Evolutionary conservation across 2,329 filamentous ascomycete genomes (phyloP).

Genomic region (Podosphaera fusca): DNA sequence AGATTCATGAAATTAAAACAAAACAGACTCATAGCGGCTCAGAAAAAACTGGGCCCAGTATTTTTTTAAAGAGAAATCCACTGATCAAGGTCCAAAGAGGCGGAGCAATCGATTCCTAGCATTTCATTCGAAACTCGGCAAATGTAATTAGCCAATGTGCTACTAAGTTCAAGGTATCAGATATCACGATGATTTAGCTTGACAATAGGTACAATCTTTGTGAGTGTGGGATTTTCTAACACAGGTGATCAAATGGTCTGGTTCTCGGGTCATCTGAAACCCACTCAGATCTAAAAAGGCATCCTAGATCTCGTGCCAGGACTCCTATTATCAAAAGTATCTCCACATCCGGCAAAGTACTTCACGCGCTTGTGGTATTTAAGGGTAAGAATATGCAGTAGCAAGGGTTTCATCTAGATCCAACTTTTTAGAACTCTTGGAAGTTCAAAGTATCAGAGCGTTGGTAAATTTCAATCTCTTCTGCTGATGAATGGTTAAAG

Average conservation of each 20-base stretch:
- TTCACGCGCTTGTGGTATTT: no score
- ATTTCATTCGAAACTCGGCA: conserved; percentile 2
- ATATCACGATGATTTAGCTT: not conserved
- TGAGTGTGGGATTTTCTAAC: not conserved
- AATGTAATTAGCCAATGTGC: conserved; percentile 1
- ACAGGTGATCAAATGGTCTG: not conserved
- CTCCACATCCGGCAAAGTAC: not conserved
- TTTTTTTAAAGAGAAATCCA: conserved; percentile 1
- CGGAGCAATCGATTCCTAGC: conserved; percentile 3
- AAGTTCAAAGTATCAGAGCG: no score
- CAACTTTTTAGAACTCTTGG: no score
- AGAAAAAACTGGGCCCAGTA: conserved; percentile 1
- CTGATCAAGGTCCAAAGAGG: not conserved
- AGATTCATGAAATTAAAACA: no score
- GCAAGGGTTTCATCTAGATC: no score
- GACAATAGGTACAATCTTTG: not conserved
- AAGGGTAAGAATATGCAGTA: no score
- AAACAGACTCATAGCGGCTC: not conserved
- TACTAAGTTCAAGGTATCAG: not conserved
- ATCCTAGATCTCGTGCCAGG: not conserved
- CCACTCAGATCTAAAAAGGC: not conserved
- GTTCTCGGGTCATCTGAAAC: not conserved
- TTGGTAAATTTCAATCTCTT: not conserved
- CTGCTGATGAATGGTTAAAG: not conserved
- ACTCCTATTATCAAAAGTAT: not conserved